Evolutionary conservation across 1,284 basidiomycete genomes (phyloP).

Genomic region (Polyporus tsugae): DNA sequence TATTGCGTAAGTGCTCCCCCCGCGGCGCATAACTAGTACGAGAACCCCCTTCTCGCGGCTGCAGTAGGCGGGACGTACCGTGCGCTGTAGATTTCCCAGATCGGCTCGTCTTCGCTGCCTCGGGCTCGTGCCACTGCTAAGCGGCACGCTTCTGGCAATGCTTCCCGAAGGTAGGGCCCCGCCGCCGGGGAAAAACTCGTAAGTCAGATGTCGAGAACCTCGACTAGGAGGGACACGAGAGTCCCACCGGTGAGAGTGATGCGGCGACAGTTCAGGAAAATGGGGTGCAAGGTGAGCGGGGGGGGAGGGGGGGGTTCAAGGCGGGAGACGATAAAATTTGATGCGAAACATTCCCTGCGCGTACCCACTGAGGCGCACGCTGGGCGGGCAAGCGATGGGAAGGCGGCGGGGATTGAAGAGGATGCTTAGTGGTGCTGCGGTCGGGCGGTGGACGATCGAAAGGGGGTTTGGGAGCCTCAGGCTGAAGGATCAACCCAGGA

Average conservation of each 20-base stretch:
- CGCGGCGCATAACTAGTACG: not conserved
- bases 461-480: not conserved
- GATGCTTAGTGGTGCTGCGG: not conserved
- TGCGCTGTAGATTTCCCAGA: not conserved
- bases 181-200: not conserved
- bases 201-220: not conserved
- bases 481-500: not conserved
- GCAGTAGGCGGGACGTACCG: not conserved
- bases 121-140: not conserved
- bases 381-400: not conserved
- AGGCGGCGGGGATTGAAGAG: not conserved
- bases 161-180: not conserved
- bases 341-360: not conserved
- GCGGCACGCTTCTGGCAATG: not conserved
- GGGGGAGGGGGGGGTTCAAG: not conserved
- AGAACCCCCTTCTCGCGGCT: not conserved
- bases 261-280: not conserved
- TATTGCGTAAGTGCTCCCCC: not conserved
- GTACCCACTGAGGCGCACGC: not conserved
- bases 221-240: not conserved
- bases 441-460: not conserved
- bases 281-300: not conserved
- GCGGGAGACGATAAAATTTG: not conserved
- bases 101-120: not conserved
- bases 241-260: not conserved